phyloP scores from a whole-genome alignment of 2,329 filamentous ascomycete genomes.

The Herpotrichia juniperi region DNA sequence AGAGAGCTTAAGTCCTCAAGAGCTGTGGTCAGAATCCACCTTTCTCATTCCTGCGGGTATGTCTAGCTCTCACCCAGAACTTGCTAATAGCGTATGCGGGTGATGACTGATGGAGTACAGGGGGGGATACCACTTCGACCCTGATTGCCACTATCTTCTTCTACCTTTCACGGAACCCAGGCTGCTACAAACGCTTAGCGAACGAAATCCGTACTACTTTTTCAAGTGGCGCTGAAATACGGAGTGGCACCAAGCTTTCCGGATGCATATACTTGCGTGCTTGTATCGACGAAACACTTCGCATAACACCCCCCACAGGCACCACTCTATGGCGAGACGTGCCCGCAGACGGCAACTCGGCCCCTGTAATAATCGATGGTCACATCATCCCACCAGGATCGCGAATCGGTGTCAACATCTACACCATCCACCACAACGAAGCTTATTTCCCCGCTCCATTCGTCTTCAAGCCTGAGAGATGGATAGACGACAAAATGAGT shows the following conservation, averaged over 20 bases:
- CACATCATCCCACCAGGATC: constrained; percentile 21
- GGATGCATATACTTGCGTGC: constrained; percentile 23
- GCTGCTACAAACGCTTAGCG: constrained; percentile 14
- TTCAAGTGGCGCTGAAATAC: constrained; percentile 19
- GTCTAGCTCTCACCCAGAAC: constrained; percentile 35
- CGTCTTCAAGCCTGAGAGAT: constrained; percentile 14
- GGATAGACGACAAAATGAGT: constrained; percentile 6
- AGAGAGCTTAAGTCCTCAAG: constrained; percentile 2
- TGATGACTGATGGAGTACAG: constrained; percentile 11
- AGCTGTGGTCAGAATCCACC: constrained; percentile 20
- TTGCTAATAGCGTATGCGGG: not conserved
- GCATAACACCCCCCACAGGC: constrained; percentile 22
- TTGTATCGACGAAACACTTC: constrained; percentile 27
- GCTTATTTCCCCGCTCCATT: constrained; percentile 19
- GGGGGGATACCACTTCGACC: constrained; percentile 38
- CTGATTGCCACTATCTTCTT: constrained; percentile 33
- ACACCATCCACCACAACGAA: constrained; percentile 28
- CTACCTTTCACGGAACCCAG: constrained; percentile 41
- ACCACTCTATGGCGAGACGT: constrained; percentile 23
- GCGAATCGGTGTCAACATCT: constrained; percentile 20
- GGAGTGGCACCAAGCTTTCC: constrained; percentile 13
- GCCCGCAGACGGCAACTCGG: not conserved
- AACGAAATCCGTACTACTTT: constrained; percentile 19
- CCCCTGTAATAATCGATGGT: constrained; percentile 21
- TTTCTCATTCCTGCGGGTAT: constrained; percentile 20